Evolutionary conservation across 768 basidiomycete species (phyloP).

Genomic region (Piloderma croceum): DNA sequence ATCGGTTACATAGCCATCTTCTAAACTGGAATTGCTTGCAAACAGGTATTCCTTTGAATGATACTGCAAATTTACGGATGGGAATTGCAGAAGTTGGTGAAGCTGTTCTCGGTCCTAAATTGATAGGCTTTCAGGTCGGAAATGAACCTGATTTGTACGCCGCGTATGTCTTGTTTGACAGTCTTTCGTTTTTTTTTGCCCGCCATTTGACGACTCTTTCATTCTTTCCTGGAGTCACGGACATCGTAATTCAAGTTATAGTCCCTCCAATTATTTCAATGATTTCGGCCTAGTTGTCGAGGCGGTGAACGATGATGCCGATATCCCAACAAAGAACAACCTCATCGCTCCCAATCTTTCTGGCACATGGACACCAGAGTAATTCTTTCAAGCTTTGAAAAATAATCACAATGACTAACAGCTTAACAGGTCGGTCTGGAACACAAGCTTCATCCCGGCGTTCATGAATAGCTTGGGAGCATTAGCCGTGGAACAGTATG

Average conservation of each 20-base stretch:
- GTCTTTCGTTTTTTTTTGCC: too few relatives aligned
- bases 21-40: too few relatives aligned
- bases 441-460: constrained; percentile 43
- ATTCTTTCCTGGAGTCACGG: neutral
- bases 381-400: too few relatives aligned
- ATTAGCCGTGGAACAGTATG: constrained; percentile 53
- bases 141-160: too few relatives aligned
- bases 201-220: constrained; percentile 64
- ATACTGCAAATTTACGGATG: constrained; percentile 1
- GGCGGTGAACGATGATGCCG: constrained; percentile 37
- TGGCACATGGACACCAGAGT: constrained; percentile 29
- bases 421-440: constrained; percentile 15
- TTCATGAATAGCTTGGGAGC: constrained; percentile 38
- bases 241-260: neutral
- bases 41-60: constrained; percentile 11
- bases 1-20: too few relatives aligned
- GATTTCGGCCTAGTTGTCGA: constrained; percentile 47
- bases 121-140: constrained; percentile 63
- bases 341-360: constrained; percentile 63
- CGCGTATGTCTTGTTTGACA: too few relatives aligned
- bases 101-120: constrained; percentile 53
- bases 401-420: neutral
- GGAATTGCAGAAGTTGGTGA: constrained; percentile 54
- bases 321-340: constrained; percentile 36
- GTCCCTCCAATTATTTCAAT: constrained; percentile 34